Evolutionary conservation across 2,329 filamentous ascomycete species (phyloP).

Genomic region (Botrytis deweyae): DNA sequence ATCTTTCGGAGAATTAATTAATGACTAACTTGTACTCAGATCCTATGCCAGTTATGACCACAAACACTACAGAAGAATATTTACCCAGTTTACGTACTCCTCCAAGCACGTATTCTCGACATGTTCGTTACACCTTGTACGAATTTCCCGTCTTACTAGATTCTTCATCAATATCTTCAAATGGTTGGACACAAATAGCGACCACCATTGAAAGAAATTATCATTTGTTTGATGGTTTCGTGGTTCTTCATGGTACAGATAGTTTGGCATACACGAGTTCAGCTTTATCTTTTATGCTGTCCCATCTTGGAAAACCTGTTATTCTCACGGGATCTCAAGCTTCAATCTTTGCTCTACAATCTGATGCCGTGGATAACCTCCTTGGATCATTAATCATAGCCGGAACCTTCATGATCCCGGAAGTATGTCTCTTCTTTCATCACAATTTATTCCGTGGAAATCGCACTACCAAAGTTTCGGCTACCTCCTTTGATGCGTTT

Average conservation of each 20-base stretch:
- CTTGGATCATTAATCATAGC: slow-evolving; percentile 69
- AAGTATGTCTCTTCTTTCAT: slow-evolving; percentile 74
- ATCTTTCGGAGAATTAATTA: slow-evolving; percentile 4
- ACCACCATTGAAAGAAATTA: slow-evolving; percentile 61
- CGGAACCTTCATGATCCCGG: slow-evolving; percentile 71
- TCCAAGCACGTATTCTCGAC: slow-evolving; percentile 60
- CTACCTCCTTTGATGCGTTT: slow-evolving; percentile 68
- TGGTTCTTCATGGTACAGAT: slow-evolving; percentile 71
- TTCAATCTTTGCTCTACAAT: slow-evolving; percentile 69
- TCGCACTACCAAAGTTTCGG: slow-evolving; percentile 65
- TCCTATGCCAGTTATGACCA: slow-evolving; percentile 37
- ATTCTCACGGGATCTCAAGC: slow-evolving; percentile 64
- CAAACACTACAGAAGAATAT: slow-evolving; percentile 31
- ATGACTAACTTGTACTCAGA: slow-evolving; percentile 28
- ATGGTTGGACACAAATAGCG: slow-evolving; percentile 70
- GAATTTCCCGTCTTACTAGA: slow-evolving; percentile 69
- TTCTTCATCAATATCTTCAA: slow-evolving; percentile 69
- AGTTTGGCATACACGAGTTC: slow-evolving; percentile 68
- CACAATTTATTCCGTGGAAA: slow-evolving; percentile 70
- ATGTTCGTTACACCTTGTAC: slow-evolving; percentile 65
- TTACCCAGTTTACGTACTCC: slow-evolving; percentile 54
- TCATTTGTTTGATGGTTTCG: slow-evolving; percentile 67
- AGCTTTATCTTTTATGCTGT: slow-evolving; percentile 71
- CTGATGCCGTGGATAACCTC: slow-evolving; percentile 70
- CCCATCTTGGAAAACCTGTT: slow-evolving; percentile 69